Evolutionary conservation across 306 rosid genomes (phyloP).

Genomic region (Parietaria judaica): DNA sequence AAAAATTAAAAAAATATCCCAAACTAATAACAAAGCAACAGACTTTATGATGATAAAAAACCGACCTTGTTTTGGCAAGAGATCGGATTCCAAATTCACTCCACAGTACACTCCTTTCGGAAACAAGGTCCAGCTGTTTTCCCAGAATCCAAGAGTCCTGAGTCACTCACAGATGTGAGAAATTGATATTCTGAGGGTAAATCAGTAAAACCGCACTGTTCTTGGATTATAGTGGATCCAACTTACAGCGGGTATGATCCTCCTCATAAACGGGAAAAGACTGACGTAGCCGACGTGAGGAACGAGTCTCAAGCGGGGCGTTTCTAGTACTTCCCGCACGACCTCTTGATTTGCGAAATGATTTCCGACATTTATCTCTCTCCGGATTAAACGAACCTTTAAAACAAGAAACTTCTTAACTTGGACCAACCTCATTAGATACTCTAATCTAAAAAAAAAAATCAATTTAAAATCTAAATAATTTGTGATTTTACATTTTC

Average conservation of each 20-base stretch:
- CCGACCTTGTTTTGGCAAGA: constrained; percentile 89
- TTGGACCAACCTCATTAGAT: no score
- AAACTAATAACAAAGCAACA: no score
- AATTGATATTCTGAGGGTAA: neutral
- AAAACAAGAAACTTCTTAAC: no score
- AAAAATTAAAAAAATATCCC: no score
- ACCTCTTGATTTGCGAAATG: constrained; percentile 50
- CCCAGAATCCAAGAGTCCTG: constrained; percentile 83
- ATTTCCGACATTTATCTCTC: constrained; percentile 39
- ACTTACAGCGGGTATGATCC: constrained; percentile 83
- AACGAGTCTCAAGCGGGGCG: constrained; percentile 63
- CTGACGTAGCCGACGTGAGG: constrained; percentile 42
- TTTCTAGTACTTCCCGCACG: constrained; percentile 52
- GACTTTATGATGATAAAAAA: no score
- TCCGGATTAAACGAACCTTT: constrained; percentile 82
- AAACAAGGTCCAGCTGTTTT: constrained; percentile 81
- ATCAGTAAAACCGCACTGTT: neutral
- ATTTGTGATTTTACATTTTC: no score
- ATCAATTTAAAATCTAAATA: no score
- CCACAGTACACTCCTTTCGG: constrained; percentile 71
- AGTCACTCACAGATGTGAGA: constrained; percentile 4
- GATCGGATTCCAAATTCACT: constrained; percentile 91
- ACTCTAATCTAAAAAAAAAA: no score
- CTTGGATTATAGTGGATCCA: constrained; percentile 10
- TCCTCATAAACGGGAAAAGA: constrained; percentile 70